Evolutionary conservation across 1,139 yeast species (phyloP).

Genomic region (Candida sp.): DNA sequence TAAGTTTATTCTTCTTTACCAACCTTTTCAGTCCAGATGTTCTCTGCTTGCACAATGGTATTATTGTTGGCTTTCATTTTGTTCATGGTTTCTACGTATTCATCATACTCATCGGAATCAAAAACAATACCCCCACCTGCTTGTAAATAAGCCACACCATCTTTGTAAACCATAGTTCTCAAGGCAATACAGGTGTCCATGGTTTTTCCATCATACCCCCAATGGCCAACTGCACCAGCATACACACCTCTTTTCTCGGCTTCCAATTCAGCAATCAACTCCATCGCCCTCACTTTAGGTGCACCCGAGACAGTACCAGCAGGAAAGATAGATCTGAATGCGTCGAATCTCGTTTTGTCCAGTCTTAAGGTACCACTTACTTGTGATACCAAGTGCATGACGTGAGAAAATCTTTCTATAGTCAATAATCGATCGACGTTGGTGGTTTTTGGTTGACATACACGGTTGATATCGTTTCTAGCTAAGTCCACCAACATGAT

Average conservation of each 20-base stretch:
- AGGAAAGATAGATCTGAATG: conserved; percentile 95
- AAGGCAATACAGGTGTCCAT: conserved; percentile 98
- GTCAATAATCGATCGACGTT: conserved; percentile 84
- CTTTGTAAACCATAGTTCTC: conserved; percentile 93
- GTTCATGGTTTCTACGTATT: conserved; percentile 94
- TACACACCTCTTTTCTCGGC: conserved; percentile 92
- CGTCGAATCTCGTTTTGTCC: conserved; percentile 90
- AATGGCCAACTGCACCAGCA: conserved; percentile 99
- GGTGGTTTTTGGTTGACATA: conserved; percentile 85
- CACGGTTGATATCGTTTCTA: conserved; percentile 89
- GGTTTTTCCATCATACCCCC: conserved; percentile 90
- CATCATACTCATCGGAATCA: conserved; percentile 94
- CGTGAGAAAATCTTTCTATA: conserved; percentile 93
- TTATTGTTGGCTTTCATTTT: conserved; percentile 93
- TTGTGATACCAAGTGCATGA: conserved; percentile 93
- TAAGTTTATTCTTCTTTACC: conserved; percentile 15
- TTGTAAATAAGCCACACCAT: conserved; percentile 87
- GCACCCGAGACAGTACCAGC: conserved; percentile 99
- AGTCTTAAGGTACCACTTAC: conserved; percentile 86
- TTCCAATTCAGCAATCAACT: conserved; percentile 84
- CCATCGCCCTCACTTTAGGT: conserved; percentile 97
- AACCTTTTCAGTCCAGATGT: conserved; percentile 60
- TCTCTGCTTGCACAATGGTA: conserved; percentile 88
- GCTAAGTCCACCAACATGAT: conserved; percentile 98
- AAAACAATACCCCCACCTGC: conserved; percentile 99